phyloP scores from a whole-genome alignment of 75 land plant species.

The Cunninghamia lanceolata region DNA sequence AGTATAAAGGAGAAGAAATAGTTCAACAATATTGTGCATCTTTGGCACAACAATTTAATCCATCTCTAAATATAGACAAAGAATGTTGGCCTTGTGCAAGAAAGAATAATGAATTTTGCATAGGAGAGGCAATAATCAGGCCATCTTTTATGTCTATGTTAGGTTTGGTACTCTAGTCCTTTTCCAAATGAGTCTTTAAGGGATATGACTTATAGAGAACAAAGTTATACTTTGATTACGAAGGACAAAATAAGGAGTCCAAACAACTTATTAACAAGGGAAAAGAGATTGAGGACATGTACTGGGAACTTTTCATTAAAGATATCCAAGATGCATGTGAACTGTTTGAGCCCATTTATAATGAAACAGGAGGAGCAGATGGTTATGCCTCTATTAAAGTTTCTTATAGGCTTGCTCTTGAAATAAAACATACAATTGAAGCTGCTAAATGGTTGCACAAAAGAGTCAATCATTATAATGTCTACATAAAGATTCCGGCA shows the following conservation, averaged over 20 bases:
- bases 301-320: constrained; percentile 94
- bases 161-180: too few species aligned
- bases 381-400: constrained; percentile 97
- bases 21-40: not conserved
- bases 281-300: constrained; percentile 73
- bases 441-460: constrained; percentile 93
- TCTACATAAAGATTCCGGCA: constrained; percentile 93
- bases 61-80: not conserved
- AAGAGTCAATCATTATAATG: constrained; percentile 73
- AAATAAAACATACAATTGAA: constrained; percentile 69
- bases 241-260: too few species aligned
- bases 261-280: constrained; percentile 82
- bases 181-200: too few species aligned
- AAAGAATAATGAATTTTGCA: not conserved
- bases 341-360: constrained; percentile 76
- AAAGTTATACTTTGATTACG: too few species aligned
- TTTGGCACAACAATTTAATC: not conserved
- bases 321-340: constrained; percentile 98
- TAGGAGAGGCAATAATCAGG: not conserved
- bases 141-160: too few species aligned
- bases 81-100: not conserved
- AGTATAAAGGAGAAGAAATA: not conserved
- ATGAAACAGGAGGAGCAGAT: constrained; percentile 81
- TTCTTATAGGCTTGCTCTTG: constrained; percentile 88
- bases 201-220: too few species aligned